Evolutionary conservation across 2,329 filamentous ascomycete genomes (phyloP), one percentile per base, ranked within the genome.

Genomic region (Ampelomyces quisqualis): DNA sequence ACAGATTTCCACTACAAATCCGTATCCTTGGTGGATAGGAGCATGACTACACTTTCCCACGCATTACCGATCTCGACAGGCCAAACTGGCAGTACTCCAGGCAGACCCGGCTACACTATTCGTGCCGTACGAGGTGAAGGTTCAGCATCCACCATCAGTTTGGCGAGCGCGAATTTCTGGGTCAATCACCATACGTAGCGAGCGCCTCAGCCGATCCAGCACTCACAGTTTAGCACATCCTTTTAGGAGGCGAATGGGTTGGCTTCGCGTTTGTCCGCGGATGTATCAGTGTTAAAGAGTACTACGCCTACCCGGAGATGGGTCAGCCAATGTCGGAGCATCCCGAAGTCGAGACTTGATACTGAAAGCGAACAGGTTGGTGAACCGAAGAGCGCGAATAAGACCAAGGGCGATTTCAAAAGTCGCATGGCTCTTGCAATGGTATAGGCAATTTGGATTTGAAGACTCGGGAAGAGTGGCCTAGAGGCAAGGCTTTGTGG

Each of bases 401-500:
- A 34, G 52, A 7, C 37, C 57, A 1, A 50, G 55, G 26, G 46
- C 40, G 22, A 43, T 54, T 13, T 39, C 48, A 1, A 33, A 30
- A 13, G 49, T 43, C 5, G 22, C 35, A 1, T 42, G 34, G 31
- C 15, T 58, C 8, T 20, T 49, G n/a, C 30, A n/a, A 2, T 30
- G 47, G 42, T 56, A 60, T 24, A 39, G 45, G 17, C n/a, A 28
- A 1, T 15, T 55, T 23, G 52, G 50, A 3, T 59, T 60, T 22
- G 3, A 26, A 2, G 40, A 34, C 2, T 38, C 41, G 3, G 55
- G 51, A 0, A 47, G 11, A 8, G 42, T 34, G 9, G 54, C 50
- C 9, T 18, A 52, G 38, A 27, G 5, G 11, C 45, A 53, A 22
- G 50, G 43, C 0, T 43, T 48, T 7, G 14, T 29, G 14, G 40